Evolutionary conservation across 2,329 filamentous ascomycete species (phyloP), one percentile per base, ranked within the genome.

Genomic region (Monilinia laxa): DNA sequence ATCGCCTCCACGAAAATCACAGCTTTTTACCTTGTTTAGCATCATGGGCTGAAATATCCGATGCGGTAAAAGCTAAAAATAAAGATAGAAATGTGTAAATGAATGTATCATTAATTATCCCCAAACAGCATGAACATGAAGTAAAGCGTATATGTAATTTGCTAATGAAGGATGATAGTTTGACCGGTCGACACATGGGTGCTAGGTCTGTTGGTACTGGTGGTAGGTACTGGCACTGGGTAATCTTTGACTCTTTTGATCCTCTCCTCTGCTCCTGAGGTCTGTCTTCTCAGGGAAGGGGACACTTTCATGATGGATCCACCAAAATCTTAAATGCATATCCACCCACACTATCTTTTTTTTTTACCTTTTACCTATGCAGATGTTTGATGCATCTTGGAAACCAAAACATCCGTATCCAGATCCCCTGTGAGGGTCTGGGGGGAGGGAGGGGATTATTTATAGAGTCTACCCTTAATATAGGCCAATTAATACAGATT

Each of bases 321-420:
- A 56, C 12, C 35, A 14, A 18, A 55, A 38, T 23, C 35, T 40
- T 57, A 14, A 42, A 49, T 23, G 1, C 11, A 16, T 18, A 45
- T 12, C n/a, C 11, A 57, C 35, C 54, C 35, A 42, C 14, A n/a
- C 23, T 18, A 12, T 6, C n/a, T 18, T 11, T 18, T 47, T 18
- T 11, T 18, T 47, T 42, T 42, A 42, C 40, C 42, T n/a, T n/a
- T n/a, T 35, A 31, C 16, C 16, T 25, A 42, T 57, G 54, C 54
- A 57, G 35, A 42, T 25, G 25, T 40, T 62, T 62, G 59, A 40
- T 62, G 58, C 45, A 47, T 38, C 5, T 60, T 35, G 53, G 42
- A 49, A 49, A 60, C 25, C n/a, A n/a, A 49, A 60, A 35, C 31
- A 31, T 62, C 59, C 58, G 45, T 40, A 62, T 62, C 20, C 45